Conservation (phyloP, 441 rosid species). For the Geranium incanum region DNA sequence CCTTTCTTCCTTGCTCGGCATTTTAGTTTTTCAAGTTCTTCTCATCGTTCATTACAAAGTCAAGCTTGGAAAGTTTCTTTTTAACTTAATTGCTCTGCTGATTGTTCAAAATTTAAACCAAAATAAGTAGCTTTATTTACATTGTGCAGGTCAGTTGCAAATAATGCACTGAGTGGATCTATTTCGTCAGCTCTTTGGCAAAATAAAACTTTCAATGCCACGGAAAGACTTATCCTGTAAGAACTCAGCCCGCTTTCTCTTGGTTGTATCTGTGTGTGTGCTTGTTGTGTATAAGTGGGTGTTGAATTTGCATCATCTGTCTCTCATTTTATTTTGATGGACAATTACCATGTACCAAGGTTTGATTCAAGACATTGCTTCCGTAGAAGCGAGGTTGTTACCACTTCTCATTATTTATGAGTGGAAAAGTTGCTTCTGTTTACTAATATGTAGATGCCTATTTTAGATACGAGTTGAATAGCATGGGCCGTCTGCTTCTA, state of each 20-base stretch:
- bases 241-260: slow-evolving; percentile 22
- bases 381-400: too few relatives aligned
- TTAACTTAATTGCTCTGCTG: not conserved
- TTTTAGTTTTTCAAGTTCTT: slow-evolving; percentile 12
- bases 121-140: slow-evolving; percentile 22
- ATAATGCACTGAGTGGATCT: slow-evolving; percentile 68
- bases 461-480: not conserved
- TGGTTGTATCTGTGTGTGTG: slow-evolving; percentile 6
- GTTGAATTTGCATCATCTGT: not conserved
- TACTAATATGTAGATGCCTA: not conserved
- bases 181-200: slow-evolving; percentile 65
- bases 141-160: slow-evolving; percentile 64
- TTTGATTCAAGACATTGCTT: not conserved
- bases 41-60: slow-evolving; percentile 10
- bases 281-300: not conserved
- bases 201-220: slow-evolving; percentile 43
- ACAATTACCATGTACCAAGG: not conserved
- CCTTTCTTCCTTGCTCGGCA: slow-evolving; percentile 14
- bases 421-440: slow-evolving; percentile 8
- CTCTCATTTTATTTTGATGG: not conserved
- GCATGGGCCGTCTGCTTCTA: not conserved
- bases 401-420: not conserved
- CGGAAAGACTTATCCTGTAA: slow-evolving; percentile 57
- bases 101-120: not conserved
- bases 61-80: slow-evolving; percentile 2